phyloP scores from a whole-genome alignment of 2,329 filamentous ascomycete genomes.

The Shiraia bambusicola region DNA sequence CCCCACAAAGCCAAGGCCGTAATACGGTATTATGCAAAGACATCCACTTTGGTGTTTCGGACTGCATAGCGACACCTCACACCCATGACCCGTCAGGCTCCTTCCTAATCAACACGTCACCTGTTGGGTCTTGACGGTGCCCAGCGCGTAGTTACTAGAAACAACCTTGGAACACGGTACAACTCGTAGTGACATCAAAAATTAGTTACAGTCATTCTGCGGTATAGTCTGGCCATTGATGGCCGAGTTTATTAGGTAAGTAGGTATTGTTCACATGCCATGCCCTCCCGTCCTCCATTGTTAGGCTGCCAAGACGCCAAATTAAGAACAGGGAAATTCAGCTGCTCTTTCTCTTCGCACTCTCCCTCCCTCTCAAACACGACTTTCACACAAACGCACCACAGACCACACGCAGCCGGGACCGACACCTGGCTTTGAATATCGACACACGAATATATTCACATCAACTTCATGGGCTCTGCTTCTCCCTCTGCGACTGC shows the following conservation, averaged over 20 bases:
- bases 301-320: constrained; percentile 22
- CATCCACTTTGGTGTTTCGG: no score
- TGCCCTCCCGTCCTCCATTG: constrained; percentile 16
- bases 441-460: constrained; percentile 21
- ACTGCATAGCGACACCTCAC: no score
- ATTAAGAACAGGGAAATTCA: constrained; percentile 24
- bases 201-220: no score
- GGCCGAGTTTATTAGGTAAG: constrained; percentile 15
- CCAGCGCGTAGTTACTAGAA: neutral
- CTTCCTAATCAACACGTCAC: constrained; percentile 6
- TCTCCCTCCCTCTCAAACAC: constrained; percentile 19
- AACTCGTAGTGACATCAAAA: neutral
- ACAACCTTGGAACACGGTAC: neutral
- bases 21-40: neutral
- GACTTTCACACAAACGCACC: constrained; percentile 15
- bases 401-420: constrained; percentile 27
- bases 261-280: constrained; percentile 35
- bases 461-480: constrained; percentile 49
- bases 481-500: constrained; percentile 38
- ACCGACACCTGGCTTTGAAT: constrained; percentile 32
- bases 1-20: no score
- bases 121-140: neutral
- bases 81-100: no score
- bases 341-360: constrained; percentile 18
- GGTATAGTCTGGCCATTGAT: constrained; percentile 15